Conservation (phyloP, 768 basidiomycete genomes). For the Astraeus odoratus region DNA sequence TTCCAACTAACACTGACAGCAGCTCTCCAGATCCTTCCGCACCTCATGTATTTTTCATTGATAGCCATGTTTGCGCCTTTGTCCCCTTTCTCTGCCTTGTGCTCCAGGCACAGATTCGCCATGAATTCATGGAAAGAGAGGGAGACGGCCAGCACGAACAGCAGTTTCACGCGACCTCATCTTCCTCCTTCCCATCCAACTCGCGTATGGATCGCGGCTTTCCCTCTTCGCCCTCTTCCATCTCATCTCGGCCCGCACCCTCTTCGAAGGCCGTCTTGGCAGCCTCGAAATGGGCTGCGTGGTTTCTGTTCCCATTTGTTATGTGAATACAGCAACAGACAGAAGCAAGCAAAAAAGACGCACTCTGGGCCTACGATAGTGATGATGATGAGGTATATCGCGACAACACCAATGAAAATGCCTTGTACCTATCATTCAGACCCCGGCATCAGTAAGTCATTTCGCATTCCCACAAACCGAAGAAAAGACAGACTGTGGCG, state of each 20-base stretch:
- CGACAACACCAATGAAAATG: conserved; percentile 79
- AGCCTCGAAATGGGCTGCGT: conserved; percentile 79
- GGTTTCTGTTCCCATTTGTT: conserved; percentile 40
- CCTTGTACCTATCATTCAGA: conserved; percentile 41
- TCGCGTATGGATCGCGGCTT: conserved; percentile 10
- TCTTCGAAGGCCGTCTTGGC: conserved; percentile 74
- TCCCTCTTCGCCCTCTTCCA: conserved; percentile 24
- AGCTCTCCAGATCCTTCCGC: too few relatives aligned
- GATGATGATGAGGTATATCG: conserved; percentile 69
- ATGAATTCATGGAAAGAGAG: neutral
- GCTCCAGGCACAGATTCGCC: neutral
- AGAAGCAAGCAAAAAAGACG: conserved; percentile 21
- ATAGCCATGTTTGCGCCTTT: neutral
- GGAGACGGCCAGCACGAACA: neutral
- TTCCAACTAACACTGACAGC: too few relatives aligned
- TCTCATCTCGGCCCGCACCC: conserved; percentile 52
- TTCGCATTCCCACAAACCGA: neutral
- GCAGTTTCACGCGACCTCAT: neutral
- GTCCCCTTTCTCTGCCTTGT: neutral
- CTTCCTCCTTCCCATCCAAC: conserved; percentile 2
- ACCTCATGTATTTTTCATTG: too few relatives aligned
- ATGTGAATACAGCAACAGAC: neutral
- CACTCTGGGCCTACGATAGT: conserved; percentile 76
- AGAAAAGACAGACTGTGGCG: conserved; percentile 40
- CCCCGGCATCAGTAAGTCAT: neutral